Percentiles rank a stretch among this genome's conserved stretches.
Conservation (phyloP, 2,329 filamentous ascomycete genomes). For the Cercospora sp. region DNA sequence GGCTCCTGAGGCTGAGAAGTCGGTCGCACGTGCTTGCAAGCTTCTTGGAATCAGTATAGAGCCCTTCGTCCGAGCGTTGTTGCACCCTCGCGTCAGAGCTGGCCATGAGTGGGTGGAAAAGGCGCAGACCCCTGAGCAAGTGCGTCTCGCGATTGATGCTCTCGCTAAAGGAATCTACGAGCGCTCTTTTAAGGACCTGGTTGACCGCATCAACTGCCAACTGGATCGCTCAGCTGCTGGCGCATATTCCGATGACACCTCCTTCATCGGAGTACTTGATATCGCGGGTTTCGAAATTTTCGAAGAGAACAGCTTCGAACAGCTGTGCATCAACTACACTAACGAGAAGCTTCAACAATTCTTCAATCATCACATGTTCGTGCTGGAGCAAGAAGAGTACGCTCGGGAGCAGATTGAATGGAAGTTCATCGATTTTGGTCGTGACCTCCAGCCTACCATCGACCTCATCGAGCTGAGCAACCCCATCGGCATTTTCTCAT, state of each 20-base stretch:
- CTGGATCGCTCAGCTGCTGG: constrained; percentile 73
- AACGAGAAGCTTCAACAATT: constrained; percentile 99
- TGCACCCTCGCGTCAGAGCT: constrained; percentile 93
- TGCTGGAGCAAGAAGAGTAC: constrained; percentile 97
- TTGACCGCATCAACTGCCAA: constrained; percentile 86
- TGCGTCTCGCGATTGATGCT: constrained; percentile 84
- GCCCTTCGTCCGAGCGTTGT: constrained; percentile 79
- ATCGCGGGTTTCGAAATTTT: constrained; percentile 99
- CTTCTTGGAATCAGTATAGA: constrained; percentile 83
- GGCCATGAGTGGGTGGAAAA: constrained; percentile 98
- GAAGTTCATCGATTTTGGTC: constrained; percentile 99
- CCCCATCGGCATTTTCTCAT: constrained; percentile 98
- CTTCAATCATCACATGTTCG: constrained; percentile 99
- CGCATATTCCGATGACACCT: constrained; percentile 79
- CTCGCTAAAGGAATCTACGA: constrained; percentile 97
- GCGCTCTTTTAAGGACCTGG: constrained; percentile 88
- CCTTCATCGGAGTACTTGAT: constrained; percentile 97
- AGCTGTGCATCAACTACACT: constrained; percentile 99
- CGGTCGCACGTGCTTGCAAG: constrained; percentile 76
- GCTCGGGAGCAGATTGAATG: constrained; percentile 97
- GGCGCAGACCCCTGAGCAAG: constrained; percentile 95
- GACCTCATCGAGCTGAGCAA: constrained; percentile 95
- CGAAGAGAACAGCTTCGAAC: constrained; percentile 96
- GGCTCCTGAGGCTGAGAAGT: constrained; percentile 69
- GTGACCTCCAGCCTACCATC: constrained; percentile 94